Base-by-base conservation (phyloP, 208 protist species). In the Herpetomonas samuelpessoai region DNA sequence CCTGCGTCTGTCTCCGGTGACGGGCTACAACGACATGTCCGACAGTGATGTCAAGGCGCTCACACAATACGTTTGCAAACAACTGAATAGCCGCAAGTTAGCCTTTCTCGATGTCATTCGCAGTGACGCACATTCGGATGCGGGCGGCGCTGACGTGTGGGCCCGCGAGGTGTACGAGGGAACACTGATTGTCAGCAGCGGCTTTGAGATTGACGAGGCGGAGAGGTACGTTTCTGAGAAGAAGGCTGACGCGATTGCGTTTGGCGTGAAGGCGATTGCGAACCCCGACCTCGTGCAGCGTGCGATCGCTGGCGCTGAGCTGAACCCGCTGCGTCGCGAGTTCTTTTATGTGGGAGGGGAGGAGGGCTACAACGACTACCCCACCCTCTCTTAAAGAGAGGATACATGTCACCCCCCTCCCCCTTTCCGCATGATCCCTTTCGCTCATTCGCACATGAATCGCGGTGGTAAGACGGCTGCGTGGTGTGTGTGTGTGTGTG, bases 251-350 rank as follows among this genome's bases (percentile, higher is more conserved):
- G 70, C 49, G 3, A 67, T 91, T 14, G 49, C 62, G n/a, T 85
- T 89, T 29, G 87, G 83, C 14, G 21, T 47, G 21, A 71, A 66
- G 58, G 76, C 69, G n/a, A 74, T 91, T 38, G 74, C 82, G 18
- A 92, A 90, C 68, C 84, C 88, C 1, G 88, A 92, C 58, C 74
- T 94, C 1, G 67, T 83, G 21, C 49, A 64, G 9, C 76, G 84
- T 14, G 70, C 59, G 10, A 49, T 46, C 25, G 52, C 53, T 9
- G 71, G 77, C 29, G 69, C 63, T 24, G 38, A 19, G 49, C 67
- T 91, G 52, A 83, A 83, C 57, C 46, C n/a, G 56, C 41, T 54
- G 14, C 21, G 65, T 39, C 2, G 12, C 10, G 60, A 70, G 22
- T 67, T 57, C 29, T 79, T 74, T 58, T 86, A 76, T 65, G 64